Evolutionary conservation across 768 basidiomycete genomes (phyloP), one percentile per base, ranked within the genome.

Genomic region (Tulasnella calospora): DNA sequence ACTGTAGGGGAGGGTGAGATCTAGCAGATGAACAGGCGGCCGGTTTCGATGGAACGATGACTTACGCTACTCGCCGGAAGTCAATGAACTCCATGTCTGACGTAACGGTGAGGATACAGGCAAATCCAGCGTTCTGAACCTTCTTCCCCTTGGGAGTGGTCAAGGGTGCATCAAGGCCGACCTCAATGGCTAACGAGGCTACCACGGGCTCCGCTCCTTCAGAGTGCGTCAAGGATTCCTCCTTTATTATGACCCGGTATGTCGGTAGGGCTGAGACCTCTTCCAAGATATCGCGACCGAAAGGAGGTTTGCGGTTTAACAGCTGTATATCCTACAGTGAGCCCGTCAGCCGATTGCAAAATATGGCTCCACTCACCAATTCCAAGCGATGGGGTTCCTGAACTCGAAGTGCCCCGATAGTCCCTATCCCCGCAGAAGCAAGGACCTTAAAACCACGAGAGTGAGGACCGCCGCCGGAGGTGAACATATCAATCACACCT

Each of bases 11-110:
- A 51, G 27, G 15, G 23, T 30, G 7, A 7, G 36, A 19, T 72
- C 1, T 71, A 27, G n/a, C 23, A n/a, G n/a, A n/a, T n/a, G n/a
- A 38, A 70, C 30, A 4, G 33, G 70, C 27, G 15, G 69, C 17
- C 67, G 17, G 33, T 10, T 0, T 23, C 80, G 73, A 36, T n/a
- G 19, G 41, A 80, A n/a, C 47, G 80, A n/a, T 4, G 13, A 82
- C 87, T 81, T 81, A 95, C 95, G 88, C 86, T 67, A 93, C 92
- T 30, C 92, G 89, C 40, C 94, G 90, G 82, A 92, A 95, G 82
- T 95, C 93, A 78, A 97, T 83, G 74, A 92, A 90, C 33, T 88
- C 87, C 81, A 89, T 84, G 82, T 95, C 94, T 0, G 93, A 94
- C 0, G 92, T 93, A 51, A 93, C 71, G 5, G 92, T 91, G 61